Evolutionary conservation across 2,329 filamentous ascomycete genomes (phyloP).

Genomic region (Talaromyces verruculosus): DNA sequence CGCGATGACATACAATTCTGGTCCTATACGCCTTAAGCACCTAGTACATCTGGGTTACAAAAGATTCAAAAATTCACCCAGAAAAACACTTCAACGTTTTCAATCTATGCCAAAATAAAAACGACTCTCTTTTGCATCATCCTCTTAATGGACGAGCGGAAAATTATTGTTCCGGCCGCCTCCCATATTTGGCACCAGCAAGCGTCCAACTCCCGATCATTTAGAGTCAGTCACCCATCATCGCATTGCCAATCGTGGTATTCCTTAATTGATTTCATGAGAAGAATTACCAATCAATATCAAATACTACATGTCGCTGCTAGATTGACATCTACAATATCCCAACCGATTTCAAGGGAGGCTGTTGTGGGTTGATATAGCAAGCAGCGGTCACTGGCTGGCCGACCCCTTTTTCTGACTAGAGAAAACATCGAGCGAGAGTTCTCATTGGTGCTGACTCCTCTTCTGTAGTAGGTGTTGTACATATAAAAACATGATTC

Average conservation of each 20-base stretch:
- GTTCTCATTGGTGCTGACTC: neutral
- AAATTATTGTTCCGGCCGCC: neutral
- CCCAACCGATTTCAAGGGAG: neutral
- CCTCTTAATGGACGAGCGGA: neutral
- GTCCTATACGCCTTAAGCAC: neutral
- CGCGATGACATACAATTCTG: neutral
- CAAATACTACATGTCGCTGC: neutral
- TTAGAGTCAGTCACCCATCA: neutral
- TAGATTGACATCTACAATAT: neutral
- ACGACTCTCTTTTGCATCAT: neutral
- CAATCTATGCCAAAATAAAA: neutral
- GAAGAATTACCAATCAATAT: neutral
- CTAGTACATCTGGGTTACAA: neutral
- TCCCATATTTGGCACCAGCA: neutral
- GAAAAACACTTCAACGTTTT: neutral
- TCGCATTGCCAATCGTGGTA: neutral
- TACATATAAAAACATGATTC: neutral
- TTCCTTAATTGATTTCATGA: too few relatives aligned
- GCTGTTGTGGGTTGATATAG: neutral
- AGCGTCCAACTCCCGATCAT: too few relatives aligned
- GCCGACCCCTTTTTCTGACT: slow-evolving; percentile 1
- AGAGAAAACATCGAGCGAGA: neutral
- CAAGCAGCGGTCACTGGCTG: slow-evolving; percentile 4
- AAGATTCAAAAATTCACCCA: neutral
- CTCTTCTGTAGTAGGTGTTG: neutral